Evolutionary conservation across 495 filamentous ascomycete species (phyloP).

Genomic region (Hyaloscypha variabilis): DNA sequence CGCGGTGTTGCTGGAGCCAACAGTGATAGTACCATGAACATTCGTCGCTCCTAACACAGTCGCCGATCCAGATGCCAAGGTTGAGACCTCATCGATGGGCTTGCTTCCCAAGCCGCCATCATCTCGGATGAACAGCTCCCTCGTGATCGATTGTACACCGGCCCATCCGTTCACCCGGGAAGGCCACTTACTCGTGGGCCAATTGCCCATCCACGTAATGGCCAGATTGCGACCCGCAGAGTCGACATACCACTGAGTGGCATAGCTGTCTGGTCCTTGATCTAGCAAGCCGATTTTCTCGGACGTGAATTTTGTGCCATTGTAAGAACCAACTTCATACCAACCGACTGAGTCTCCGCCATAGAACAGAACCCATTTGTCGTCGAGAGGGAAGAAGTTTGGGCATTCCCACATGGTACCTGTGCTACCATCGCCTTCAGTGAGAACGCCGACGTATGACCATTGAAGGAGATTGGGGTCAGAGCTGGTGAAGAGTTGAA

Average conservation of each 20-base stretch:
- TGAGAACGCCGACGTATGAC: conserved; percentile 26
- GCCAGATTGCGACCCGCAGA: conserved; percentile 23
- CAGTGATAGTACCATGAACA: conserved; percentile 21
- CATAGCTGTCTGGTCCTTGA: conserved; percentile 27
- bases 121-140: conserved; percentile 19
- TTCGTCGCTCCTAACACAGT: not conserved
- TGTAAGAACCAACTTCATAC: conserved; percentile 42
- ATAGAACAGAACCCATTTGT: conserved; percentile 33
- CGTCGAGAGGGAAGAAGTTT: conserved; percentile 36
- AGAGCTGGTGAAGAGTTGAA: conserved; percentile 21
- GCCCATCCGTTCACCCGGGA: conserved; percentile 26
- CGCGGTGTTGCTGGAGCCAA: conserved; percentile 21
- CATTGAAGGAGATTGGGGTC: conserved; percentile 16
- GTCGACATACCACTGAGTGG: conserved; percentile 24
- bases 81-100: conserved; percentile 17
- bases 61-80: not conserved
- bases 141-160: conserved; percentile 20
- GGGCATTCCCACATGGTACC: conserved; percentile 33
- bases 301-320: conserved; percentile 39
- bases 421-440: conserved; percentile 23
- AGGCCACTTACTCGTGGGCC: conserved; percentile 22
- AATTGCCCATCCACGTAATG: conserved; percentile 29
- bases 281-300: conserved; percentile 31
- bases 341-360: conserved; percentile 21
- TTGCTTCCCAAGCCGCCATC: conserved; percentile 23